Conservation (phyloP, 768 basidiomycete genomes). For the Tulasnella sp. region DNA sequence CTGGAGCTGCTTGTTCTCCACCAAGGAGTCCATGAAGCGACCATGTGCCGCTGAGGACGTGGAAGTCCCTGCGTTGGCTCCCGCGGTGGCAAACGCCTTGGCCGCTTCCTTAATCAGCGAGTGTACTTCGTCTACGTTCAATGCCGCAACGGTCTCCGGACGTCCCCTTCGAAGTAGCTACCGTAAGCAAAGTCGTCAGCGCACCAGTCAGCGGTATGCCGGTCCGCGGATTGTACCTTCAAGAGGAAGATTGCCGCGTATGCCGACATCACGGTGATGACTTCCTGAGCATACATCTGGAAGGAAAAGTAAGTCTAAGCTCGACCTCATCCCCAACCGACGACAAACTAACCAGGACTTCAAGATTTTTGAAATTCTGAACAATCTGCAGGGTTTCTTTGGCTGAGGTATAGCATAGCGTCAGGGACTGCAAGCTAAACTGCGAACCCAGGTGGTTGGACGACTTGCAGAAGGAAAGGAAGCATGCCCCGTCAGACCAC, state of each 20-base stretch:
- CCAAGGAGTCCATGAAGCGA: conserved; percentile 60
- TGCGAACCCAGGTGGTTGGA: neutral
- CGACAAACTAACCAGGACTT: conserved; percentile 48
- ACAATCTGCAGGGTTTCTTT: conserved; percentile 59
- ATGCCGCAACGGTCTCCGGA: neutral
- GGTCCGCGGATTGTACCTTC: conserved; percentile 36
- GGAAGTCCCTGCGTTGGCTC: conserved; percentile 35
- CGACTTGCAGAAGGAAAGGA: neutral
- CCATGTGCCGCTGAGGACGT: conserved; percentile 18
- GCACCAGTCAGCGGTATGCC: neutral
- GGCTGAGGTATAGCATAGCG: conserved; percentile 64
- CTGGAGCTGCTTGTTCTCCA: neutral
- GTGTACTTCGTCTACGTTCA: conserved; percentile 46
- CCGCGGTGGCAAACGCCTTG: conserved; percentile 67
- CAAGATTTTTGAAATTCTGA: conserved; percentile 60
- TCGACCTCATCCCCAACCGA: neutral
- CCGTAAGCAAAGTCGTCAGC: conserved; percentile 12
- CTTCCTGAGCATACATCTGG: conserved; percentile 77
- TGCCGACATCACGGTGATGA: conserved; percentile 75
- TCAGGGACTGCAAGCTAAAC: conserved; percentile 34
- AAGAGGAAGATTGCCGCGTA: conserved; percentile 74
- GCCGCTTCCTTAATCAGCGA: conserved; percentile 54
- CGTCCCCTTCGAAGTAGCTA: conserved; percentile 57
- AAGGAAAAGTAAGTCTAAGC: neutral
- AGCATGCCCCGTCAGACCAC: neutral